phyloP scores from a whole-genome alignment of 805 yeast species.

The Hanseniaspora jakobsenii region DNA sequence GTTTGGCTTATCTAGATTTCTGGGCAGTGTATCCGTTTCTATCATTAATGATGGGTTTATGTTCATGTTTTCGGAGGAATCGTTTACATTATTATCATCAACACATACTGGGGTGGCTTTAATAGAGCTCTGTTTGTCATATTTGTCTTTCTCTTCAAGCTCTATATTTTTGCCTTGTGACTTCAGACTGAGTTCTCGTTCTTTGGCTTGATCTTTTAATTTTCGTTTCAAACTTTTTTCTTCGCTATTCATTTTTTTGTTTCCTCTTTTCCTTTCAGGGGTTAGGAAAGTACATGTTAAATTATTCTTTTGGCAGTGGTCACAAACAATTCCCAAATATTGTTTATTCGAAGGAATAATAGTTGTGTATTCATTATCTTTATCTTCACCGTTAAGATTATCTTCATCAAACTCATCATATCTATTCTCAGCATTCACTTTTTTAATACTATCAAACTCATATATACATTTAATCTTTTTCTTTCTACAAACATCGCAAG shows the following conservation, averaged over 20 bases:
- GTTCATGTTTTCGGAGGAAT: no score
- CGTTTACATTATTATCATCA: no score
- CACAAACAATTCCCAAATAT: slow-evolving; percentile 9
- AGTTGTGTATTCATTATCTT: not conserved
- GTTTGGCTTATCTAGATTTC: no score
- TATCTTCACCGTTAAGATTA: not conserved
- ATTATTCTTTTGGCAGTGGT: slow-evolving; percentile 4
- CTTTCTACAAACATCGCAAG: slow-evolving; percentile 44
- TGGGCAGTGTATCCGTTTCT: no score
- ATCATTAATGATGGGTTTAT: no score
- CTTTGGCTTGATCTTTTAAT: no score
- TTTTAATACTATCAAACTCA: not conserved
- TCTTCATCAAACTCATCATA: no score
- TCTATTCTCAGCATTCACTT: no score
- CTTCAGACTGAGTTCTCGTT: not conserved
- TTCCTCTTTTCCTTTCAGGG: slow-evolving; percentile 12
- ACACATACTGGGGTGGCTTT: no score
- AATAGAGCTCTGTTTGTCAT: no score
- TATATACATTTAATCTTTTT: slow-evolving; percentile 58
- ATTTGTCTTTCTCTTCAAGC: no score
- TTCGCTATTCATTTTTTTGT: slow-evolving; percentile 7
- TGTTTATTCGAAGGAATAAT: slow-evolving; percentile 14
- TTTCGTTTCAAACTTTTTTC: not conserved
- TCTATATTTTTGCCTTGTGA: no score
- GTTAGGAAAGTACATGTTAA: slow-evolving; percentile 11